phyloP scores from a whole-genome alignment of 345 rosid genomes.

The Brassica incana region DNA sequence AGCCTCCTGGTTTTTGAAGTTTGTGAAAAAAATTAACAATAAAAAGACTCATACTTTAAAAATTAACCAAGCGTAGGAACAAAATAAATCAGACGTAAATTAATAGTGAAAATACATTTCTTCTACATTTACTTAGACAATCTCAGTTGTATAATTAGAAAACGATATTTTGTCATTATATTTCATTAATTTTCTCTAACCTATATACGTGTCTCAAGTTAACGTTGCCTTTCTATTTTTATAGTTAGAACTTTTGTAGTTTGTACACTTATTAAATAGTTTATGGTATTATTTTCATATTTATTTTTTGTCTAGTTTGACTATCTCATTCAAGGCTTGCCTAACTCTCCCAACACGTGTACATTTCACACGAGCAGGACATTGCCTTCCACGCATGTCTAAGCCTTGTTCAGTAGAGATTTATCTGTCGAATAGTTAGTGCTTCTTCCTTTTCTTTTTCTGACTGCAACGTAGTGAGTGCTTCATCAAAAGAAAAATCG shows the following conservation, averaged over 20 bases:
- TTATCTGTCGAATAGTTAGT: slow-evolving; percentile 21
- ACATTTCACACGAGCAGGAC: slow-evolving; percentile 23
- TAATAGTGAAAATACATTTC: neutral
- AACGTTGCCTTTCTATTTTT: slow-evolving; percentile 9
- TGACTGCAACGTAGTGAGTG: slow-evolving; percentile 20
- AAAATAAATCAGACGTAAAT: neutral
- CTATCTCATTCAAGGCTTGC: slow-evolving; percentile 23
- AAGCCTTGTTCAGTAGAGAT: neutral
- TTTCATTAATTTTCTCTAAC: neutral
- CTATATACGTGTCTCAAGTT: slow-evolving; percentile 19
- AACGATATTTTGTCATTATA: neutral
- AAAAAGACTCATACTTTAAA: neutral
- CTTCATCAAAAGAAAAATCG: slow-evolving; percentile 10
- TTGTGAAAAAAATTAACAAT: neutral
- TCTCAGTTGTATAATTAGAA: neutral
- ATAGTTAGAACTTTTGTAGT: slow-evolving; percentile 23
- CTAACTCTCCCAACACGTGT: slow-evolving; percentile 36
- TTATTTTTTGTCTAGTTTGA: slow-evolving; percentile 4
- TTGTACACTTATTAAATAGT: slow-evolving; percentile 33
- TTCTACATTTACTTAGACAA: neutral
- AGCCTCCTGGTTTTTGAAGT: neutral
- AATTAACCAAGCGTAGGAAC: neutral
- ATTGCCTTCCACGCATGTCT: slow-evolving; percentile 22
- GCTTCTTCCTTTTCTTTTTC: slow-evolving; percentile 12
- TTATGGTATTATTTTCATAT: neutral